Base-by-base conservation (phyloP, 768 basidiomycete genomes). In the Boletus subcaerulescens region DNA sequence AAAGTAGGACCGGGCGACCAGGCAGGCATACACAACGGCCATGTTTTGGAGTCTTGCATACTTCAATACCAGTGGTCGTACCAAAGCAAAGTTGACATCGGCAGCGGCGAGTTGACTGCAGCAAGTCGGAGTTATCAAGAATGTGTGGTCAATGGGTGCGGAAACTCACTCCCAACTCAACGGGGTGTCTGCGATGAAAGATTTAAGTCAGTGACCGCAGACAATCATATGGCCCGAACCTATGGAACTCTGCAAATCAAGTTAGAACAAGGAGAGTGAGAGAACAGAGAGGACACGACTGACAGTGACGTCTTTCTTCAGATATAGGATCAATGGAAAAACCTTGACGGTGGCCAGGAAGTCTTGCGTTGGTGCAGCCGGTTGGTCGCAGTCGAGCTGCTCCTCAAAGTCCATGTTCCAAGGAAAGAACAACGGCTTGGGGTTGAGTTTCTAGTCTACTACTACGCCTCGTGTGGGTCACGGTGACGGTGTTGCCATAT, bases 1-100 rank as follows among this genome's bases (percentile, higher is more conserved):
- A 66, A 94, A 97, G 68, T 91, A 88, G 6, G 84, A 85, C 40
- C 87, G 79, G 32, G 86, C 86, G 50, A 91, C 85, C 64, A 93
- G 82, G 65, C 87, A 87, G 6, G 83, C 85, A 65, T 88, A 91
- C 38, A 91, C 81, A 29, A 83, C 76, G 12, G 89, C 82, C 73
- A 89, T 78, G 65, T 91, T 92, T 52, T 83, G 77, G 45, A 91
- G 78, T 52, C 80, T 78, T 7, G 90, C 87, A 79, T 91, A 93
- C 67, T 89, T 90, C 65, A 79, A 70, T 5, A 91, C 86, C 32
- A 92, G 68, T 0, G 91, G 91, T 8, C 89, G 82, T 18, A 93
- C 83, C 48, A 93, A 76, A 18, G 85, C 77, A 58, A 90, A 91
- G 65, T 91, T 89, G 71, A 93, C 81, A 64, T 93, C 91, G 8